Evolutionary conservation across 2,329 filamentous ascomycete species (phyloP).

Genomic region (Chrysosporium queenslandicum): DNA sequence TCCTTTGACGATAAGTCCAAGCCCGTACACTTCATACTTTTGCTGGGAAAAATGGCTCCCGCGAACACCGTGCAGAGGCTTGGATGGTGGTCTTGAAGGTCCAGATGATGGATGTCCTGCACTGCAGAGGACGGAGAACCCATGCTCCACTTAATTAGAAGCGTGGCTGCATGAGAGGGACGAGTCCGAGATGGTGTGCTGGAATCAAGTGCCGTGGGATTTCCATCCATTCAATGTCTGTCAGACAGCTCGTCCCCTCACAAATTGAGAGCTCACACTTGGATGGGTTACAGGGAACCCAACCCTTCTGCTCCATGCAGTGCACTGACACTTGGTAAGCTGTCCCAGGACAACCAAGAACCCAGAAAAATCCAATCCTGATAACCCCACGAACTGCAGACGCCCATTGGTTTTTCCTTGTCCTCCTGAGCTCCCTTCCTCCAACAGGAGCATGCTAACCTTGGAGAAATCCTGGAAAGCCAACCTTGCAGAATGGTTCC

Average conservation of each 20-base stretch:
- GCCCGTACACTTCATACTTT: no score
- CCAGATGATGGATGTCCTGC: background rate
- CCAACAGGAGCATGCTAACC: background rate
- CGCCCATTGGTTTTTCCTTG: background rate
- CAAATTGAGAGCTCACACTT: background rate
- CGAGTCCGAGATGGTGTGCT: background rate
- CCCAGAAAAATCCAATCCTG: background rate
- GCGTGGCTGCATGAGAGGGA: background rate
- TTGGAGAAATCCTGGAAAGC: conserved; percentile 1
- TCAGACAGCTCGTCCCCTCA: background rate
- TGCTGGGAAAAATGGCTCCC: no score
- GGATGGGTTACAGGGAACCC: background rate
- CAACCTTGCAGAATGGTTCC: no score
- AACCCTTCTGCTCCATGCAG: background rate
- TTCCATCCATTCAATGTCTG: background rate
- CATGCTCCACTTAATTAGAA: background rate
- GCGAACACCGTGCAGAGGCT: no score
- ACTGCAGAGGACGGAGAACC: background rate
- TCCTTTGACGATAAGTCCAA: no score
- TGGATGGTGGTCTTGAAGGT: background rate
- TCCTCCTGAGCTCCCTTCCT: background rate
- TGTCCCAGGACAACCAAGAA: background rate
- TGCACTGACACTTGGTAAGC: background rate
- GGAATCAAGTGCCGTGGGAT: background rate
- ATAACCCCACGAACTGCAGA: background rate